These are phyloP conservation scores for Melocanna baccifera DNA, from an alignment of 176 grass and related monocot species.

Conservation along the genomic window DNA sequence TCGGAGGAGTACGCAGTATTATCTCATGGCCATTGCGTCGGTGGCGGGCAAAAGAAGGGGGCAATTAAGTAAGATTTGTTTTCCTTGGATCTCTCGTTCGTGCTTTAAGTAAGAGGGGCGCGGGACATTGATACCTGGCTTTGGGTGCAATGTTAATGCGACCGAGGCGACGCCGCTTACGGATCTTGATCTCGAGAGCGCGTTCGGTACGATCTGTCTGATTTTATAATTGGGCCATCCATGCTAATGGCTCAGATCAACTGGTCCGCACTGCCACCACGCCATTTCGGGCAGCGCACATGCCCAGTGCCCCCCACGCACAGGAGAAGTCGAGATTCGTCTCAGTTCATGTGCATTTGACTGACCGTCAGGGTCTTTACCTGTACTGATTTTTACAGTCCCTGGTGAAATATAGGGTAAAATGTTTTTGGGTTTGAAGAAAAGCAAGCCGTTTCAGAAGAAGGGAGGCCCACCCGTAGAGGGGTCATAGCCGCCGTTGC, in stretches of 20 bases:
- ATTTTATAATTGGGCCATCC: not conserved
- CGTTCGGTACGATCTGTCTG: not conserved
- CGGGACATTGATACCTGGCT: not conserved
- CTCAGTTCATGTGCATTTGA: not conserved
- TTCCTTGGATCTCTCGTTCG: slow-evolving; percentile 15
- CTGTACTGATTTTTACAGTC: not conserved
- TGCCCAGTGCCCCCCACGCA: not conserved
- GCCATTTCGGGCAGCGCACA: not conserved
- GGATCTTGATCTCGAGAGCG: not conserved
- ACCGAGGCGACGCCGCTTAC: not conserved
- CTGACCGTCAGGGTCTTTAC: not conserved
- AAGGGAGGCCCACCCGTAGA: not conserved
- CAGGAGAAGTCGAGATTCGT: not conserved
- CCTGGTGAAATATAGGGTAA: not conserved
- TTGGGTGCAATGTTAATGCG: not conserved
- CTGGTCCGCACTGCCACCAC: not conserved
- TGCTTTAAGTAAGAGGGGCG: not conserved
- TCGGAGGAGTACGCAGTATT: no score
- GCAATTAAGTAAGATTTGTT: not conserved
- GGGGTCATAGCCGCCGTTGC: no score
- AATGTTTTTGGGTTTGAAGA: not conserved
- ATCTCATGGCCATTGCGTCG: not conserved
- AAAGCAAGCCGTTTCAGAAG: not conserved
- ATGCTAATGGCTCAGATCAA: not conserved
- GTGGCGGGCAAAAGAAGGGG: not conserved